Percentiles rank a stretch among this genome's conserved stretches.
phyloP scores from a whole-genome alignment of 2,329 filamentous ascomycete genomes.

The Claviceps sp. region DNA sequence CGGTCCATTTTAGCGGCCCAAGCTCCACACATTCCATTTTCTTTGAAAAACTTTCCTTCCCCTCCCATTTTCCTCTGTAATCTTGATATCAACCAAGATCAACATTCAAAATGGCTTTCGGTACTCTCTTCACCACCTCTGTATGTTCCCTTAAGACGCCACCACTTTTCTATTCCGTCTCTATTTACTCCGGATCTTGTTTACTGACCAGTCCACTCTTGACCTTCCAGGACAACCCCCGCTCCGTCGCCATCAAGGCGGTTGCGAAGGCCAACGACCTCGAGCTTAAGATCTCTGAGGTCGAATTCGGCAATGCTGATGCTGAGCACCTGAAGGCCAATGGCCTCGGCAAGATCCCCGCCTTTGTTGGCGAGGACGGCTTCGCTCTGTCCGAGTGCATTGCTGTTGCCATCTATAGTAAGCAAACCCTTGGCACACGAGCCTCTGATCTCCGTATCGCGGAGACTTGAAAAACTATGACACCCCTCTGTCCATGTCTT shows the following conservation, averaged over 20 bases:
- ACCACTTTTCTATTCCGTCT: slow-evolving; percentile 1
- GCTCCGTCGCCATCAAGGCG: slow-evolving; percentile 76
- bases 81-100: slow-evolving; percentile 5
- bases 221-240: slow-evolving; percentile 61
- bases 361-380: slow-evolving; percentile 86
- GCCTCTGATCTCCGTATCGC: neutral
- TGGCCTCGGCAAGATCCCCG: slow-evolving; percentile 80
- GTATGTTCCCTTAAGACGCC: slow-evolving; percentile 35
- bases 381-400: slow-evolving; percentile 81
- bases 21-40: slow-evolving; percentile 7
- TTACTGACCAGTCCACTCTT: neutral
- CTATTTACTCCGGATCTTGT: neutral
- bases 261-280: slow-evolving; percentile 97
- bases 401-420: slow-evolving; percentile 96
- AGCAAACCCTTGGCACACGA: slow-evolving; percentile 21
- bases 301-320: slow-evolving; percentile 49
- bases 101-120: slow-evolving; percentile 73
- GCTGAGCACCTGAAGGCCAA: slow-evolving; percentile 75
- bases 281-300: slow-evolving; percentile 74
- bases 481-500: neutral
- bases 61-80: slow-evolving; percentile 6
- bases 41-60: slow-evolving; percentile 5
- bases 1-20: slow-evolving; percentile 1
- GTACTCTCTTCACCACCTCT: slow-evolving; percentile 84
- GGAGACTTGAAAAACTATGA: neutral